Conservation (phyloP, 1,284 basidiomycete genomes). For the Tilletia walkeri region DNA sequence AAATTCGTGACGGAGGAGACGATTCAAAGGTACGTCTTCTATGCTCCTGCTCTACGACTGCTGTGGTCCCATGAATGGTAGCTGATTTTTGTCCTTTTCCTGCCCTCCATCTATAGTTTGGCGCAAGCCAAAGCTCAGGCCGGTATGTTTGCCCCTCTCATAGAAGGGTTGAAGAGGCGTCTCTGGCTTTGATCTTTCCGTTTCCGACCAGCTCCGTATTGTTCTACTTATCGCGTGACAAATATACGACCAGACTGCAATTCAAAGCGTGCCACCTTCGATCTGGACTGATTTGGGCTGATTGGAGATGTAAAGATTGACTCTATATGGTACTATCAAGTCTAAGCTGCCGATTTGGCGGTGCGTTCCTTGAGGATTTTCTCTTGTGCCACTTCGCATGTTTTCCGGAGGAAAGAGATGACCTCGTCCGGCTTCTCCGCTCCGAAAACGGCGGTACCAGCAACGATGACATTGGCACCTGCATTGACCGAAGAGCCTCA, state of each 20-base stretch:
- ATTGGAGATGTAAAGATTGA: no score
- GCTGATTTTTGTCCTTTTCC: neutral
- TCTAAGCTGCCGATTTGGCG: constrained; percentile 28
- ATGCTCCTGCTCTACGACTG: neutral
- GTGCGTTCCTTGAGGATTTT: constrained; percentile 49
- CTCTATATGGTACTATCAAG: no score
- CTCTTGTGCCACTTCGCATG: constrained; percentile 52
- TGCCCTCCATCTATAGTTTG: constrained; percentile 25
- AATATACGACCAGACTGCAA: no score
- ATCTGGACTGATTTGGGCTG: no score
- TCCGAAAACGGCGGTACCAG: constrained; percentile 92
- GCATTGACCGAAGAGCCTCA: neutral
- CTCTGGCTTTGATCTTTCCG: constrained; percentile 36
- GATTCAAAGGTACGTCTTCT: constrained; percentile 35
- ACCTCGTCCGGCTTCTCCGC: constrained; percentile 69
- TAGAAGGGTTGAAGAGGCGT: constrained; percentile 46
- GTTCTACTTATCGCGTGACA: no score
- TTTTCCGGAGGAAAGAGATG: constrained; percentile 41
- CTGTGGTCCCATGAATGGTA: neutral
- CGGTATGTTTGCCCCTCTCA: constrained; percentile 37
- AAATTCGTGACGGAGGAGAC: constrained; percentile 36
- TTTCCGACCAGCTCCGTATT: no score
- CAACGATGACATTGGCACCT: constrained; percentile 87
- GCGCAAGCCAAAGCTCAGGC: constrained; percentile 46
- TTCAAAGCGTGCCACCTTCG: no score